Evolutionary conservation across 495 filamentous ascomycete genomes (phyloP).

Genomic region (Lineolata rhizophorae): DNA sequence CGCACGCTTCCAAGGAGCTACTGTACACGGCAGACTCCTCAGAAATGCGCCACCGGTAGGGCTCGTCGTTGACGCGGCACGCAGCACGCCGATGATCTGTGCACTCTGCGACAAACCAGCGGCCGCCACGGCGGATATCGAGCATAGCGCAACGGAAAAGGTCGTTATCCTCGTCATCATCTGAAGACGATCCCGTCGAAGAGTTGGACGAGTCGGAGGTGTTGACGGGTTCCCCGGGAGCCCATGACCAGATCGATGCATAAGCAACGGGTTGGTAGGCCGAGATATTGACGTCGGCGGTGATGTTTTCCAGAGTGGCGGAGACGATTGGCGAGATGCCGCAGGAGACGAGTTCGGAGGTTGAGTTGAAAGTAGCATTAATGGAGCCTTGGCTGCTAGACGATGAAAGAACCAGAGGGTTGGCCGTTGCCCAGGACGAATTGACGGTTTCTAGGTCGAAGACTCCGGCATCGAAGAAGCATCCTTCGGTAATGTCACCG

Average conservation of each 20-base stretch:
- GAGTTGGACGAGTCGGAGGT: constrained; percentile 10
- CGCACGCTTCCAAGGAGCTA: constrained; percentile 16
- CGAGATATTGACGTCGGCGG: constrained; percentile 23
- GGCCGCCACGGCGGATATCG: constrained; percentile 24
- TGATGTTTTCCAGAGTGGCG: constrained; percentile 26
- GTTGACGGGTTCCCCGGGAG: constrained; percentile 27
- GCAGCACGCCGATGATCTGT: constrained; percentile 24
- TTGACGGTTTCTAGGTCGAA: constrained; percentile 7
- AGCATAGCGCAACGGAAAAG: constrained; percentile 27
- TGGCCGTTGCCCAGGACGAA: constrained; percentile 2
- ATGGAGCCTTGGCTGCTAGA: too few species aligned
- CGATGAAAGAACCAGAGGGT: constrained; percentile 1
- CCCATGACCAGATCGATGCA: constrained; percentile 37
- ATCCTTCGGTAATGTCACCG: constrained; percentile 26
- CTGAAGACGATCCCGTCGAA: constrained; percentile 7
- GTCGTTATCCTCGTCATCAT: constrained; percentile 3
- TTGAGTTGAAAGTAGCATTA: constrained; percentile 16
- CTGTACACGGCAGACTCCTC: constrained; percentile 18
- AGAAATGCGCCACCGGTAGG: constrained; percentile 35
- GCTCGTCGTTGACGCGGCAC: constrained; percentile 27
- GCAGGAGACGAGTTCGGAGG: constrained; percentile 27
- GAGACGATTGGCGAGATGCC: constrained; percentile 37
- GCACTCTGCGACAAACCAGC: constrained; percentile 35
- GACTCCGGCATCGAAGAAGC: constrained; percentile 23
- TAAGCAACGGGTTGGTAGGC: constrained; percentile 30